These are phyloP conservation scores for Silene uniflora DNA, from an alignment of 148 eudicot genomes.

Conservation along the genomic window DNA sequence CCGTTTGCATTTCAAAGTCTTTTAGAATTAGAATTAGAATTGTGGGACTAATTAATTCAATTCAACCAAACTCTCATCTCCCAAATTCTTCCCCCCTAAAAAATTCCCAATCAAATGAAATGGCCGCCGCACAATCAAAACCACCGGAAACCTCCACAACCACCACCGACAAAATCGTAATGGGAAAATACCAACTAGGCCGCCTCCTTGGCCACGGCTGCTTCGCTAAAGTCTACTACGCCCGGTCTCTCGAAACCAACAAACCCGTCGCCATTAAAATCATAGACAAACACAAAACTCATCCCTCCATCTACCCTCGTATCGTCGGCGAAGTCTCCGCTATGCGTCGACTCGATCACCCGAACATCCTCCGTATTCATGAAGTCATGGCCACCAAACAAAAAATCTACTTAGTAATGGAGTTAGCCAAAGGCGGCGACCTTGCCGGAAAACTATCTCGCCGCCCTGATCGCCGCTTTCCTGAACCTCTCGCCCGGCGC, in stretches of 20 bases:
- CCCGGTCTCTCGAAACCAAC: slow-evolving; percentile 20
- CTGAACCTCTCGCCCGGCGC: slow-evolving; percentile 45
- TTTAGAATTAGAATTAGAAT: too few species aligned
- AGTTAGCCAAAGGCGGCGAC: slow-evolving; percentile 71
- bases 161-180: slow-evolving; percentile 31
- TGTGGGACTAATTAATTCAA: too few species aligned
- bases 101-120: too few species aligned
- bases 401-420: slow-evolving; percentile 75
- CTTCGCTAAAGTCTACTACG: slow-evolving; percentile 78
- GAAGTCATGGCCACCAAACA: slow-evolving; percentile 73
- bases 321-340: slow-evolving; percentile 62
- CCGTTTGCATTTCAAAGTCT: too few species aligned
- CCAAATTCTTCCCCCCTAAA: too few species aligned
- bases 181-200: slow-evolving; percentile 45
- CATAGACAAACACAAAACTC: slow-evolving; percentile 50
- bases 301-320: slow-evolving; percentile 45
- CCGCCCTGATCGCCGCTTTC: slow-evolving; percentile 38
- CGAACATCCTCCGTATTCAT: slow-evolving; percentile 55
- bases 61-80: too few species aligned
- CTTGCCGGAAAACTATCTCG: slow-evolving; percentile 43
- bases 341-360: slow-evolving; percentile 75
- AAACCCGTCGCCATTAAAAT: slow-evolving; percentile 52
- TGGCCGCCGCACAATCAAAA: too few species aligned
- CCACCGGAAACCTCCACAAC: slow-evolving; percentile 13
- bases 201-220: slow-evolving; percentile 65